Evolutionary conservation across 2,329 filamentous ascomycete genomes (phyloP), one percentile per base, ranked within the genome.

Genomic region (Fusarium guadeloupense): DNA sequence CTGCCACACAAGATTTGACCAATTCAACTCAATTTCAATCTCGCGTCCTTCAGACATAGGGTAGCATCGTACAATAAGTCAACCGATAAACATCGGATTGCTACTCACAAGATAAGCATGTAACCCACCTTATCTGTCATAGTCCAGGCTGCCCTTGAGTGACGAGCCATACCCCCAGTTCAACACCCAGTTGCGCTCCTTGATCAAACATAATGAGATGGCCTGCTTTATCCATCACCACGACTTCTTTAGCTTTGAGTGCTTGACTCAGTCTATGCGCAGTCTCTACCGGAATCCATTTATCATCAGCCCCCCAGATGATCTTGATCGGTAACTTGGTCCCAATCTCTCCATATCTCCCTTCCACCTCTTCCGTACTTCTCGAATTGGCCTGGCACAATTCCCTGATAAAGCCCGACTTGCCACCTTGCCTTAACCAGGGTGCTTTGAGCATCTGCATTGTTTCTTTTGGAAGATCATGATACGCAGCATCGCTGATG

Each of bases 151-250:
- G n/a, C n/a, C n/a, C n/a, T n/a, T n/a, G n/a, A n/a, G n/a, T n/a
- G n/a, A n/a, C n/a, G n/a, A 76, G 48, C 77, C 77, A 80, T 20
- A 53, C 49, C 0, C 66, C 70, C 3, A 78, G 14, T 61, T 81
- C 78, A 30, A 75, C 66, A 2, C 72, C 76, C 12, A 81, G 59
- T 42, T 69, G 72, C 7, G 68, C 75, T 10, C 64, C 69, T 49
- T 80, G 77, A 59, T 82, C 79, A 59, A 76, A 70, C 76, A 80
- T 78, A 2, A 78, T 64, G 6, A 81, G 42, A 72, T 81, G 80
- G 0, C 79, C 80, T 9, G 79, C 79, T 13, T 67, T 59, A 21
- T 65, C 62, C 25, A 72, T 71, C 63, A 77, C 43, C 3, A 77
- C 71, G 30, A 75, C 66, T 16, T 75, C 72, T n/a, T 64, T 64